Evolutionary conservation across 192 early-diverging fungal genomes (phyloP), one percentile per base, ranked within the genome.

Genomic region (Coemansia aciculifera): DNA sequence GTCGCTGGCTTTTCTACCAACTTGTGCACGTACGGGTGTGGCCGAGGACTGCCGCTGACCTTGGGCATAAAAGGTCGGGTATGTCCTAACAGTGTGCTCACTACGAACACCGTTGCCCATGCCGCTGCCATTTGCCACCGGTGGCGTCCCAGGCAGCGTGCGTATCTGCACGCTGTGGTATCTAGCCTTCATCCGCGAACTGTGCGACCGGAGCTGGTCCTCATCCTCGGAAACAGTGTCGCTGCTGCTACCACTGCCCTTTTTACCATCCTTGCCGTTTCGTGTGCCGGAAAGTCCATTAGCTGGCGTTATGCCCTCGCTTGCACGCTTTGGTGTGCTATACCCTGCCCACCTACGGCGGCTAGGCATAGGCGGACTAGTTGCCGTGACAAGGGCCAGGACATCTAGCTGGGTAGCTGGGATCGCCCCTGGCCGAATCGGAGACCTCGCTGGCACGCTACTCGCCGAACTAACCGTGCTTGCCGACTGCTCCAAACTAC

Each of bases 351-450:
- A 83, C 31, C 67, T 62, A 34, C 67, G 65, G 10, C 75, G 81
- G 23, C 81, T 78, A 21, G 81, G 81, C 75, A 83, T 78, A 3
- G 81, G 81, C 49, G 81, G 81, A 64, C 81, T 83, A 38, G 81
- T 83, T 9, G 81, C 81, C 11, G 81, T 83, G 19, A 83, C 81
- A 15, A 83, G 67, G 27, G 81, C 81, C 42, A 83, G 46, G 1
- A 83, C 81, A 11, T 83, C 81, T 2, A 83, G 70, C 64, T 83
- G 81, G 8, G 75, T 78, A 3, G 81, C 75, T 8, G 75, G 80
- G 32, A 74, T 74, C 10, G 75, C 75, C 6, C 63, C 31, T 1
- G 66, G 61, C 31, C 60, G 68, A 21, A 21, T 5, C 2, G 69
- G 57, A 9, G 68, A 61, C 15, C 21, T 23, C 34, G 59, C 31